These are phyloP conservation scores for Gossypium stocksii DNA, from an alignment of 345 rosid genomes.

Conservation along the genomic window DNA sequence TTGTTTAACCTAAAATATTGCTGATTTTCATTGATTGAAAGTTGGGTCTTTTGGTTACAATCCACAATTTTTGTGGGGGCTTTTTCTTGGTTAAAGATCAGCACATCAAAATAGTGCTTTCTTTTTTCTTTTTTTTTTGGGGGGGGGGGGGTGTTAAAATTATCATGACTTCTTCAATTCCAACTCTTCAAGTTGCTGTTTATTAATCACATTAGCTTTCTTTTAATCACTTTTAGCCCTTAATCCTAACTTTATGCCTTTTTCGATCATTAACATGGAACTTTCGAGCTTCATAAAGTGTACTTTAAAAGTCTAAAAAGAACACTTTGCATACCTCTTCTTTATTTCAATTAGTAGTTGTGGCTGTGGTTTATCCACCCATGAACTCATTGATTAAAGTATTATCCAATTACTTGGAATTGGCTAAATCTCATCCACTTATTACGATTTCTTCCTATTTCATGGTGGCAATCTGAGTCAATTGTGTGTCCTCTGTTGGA, in stretches of 20 bases:
- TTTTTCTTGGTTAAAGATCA: neutral
- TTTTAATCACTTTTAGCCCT: neutral
- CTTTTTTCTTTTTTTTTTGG: neutral
- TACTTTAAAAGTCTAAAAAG: neutral
- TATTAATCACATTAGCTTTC: constrained; percentile 3
- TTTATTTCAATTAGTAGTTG: constrained; percentile 5
- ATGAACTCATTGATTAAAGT: constrained; percentile 12
- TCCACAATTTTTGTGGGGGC: neutral
- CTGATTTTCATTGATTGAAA: neutral
- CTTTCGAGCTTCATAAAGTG: neutral
- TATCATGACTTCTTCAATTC: constrained; percentile 1
- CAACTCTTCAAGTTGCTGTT: neutral
- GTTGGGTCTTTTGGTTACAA: neutral
- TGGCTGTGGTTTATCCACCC: constrained; percentile 30
- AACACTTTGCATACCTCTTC: constrained; percentile 10
- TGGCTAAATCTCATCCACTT: constrained; percentile 20
- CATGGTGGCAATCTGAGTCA: constrained; percentile 24
- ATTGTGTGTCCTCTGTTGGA: neutral
- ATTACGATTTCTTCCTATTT: constrained; percentile 19
- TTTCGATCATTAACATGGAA: neutral
- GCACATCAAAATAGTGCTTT: neutral
- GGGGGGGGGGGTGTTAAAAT: neutral
- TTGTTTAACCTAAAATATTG: neutral
- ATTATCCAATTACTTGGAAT: constrained; percentile 20
- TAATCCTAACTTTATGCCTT: neutral